phyloP scores from a whole-genome alignment of 202 grass and related monocot species.

The Musa balbisiana region DNA sequence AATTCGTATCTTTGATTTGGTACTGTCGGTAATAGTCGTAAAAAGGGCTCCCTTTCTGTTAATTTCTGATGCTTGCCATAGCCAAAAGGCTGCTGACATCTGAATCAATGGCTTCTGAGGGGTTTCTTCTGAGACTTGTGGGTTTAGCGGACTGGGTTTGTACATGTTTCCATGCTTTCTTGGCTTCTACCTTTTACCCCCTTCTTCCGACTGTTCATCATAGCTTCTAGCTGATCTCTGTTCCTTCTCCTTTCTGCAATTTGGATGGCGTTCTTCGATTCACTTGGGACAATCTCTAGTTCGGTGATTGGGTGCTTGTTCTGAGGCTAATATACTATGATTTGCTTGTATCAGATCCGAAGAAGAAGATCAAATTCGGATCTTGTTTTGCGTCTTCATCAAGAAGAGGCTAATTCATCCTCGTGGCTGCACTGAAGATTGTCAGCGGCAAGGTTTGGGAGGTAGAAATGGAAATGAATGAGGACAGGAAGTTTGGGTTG shows the following conservation, averaged over 20 bases:
- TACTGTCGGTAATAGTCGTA: not conserved
- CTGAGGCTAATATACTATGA: not conserved
- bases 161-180: not conserved
- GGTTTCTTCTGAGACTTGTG: not conserved
- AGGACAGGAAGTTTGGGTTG: conserved; percentile 1
- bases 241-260: too few relatives aligned
- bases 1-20: not conserved
- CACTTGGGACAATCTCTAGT: too few relatives aligned
- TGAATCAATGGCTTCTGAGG: conserved; percentile 7
- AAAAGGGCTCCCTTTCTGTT: not conserved
- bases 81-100: conserved; percentile 2
- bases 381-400: not conserved
- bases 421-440: not conserved
- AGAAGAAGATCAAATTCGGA: not conserved
- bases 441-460: not conserved
- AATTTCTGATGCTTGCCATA: not conserved
- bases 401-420: not conserved
- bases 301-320: too few relatives aligned
- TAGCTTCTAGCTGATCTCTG: too few relatives aligned
- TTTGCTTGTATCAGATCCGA: not conserved
- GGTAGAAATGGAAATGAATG: conserved; percentile 3
- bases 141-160: not conserved
- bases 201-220: not conserved
- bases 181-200: not conserved
- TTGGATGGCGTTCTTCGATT: too few relatives aligned